Percentiles rank a stretch among this genome's conserved stretches.
These are phyloP conservation scores for Lactarius quietus DNA, from an alignment of 768 basidiomycete species.

Conservation along the genomic window DNA sequence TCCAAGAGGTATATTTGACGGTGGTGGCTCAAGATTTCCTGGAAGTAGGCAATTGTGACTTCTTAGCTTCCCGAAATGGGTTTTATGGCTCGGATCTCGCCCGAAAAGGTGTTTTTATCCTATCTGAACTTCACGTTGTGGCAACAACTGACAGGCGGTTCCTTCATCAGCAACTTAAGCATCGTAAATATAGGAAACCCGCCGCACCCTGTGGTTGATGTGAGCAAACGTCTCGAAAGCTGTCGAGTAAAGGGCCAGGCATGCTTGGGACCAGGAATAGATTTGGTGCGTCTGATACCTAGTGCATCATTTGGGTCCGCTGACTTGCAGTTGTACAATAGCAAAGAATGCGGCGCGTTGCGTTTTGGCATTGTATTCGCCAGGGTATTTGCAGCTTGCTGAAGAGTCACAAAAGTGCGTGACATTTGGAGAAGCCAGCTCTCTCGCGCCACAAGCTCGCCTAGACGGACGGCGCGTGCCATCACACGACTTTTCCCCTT, in stretches of 20 bases:
- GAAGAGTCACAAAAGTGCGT: background rate
- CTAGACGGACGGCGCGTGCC: constrained; percentile 29
- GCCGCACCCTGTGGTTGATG: constrained; percentile 27
- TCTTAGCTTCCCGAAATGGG: constrained; percentile 35
- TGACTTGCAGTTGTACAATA: constrained; percentile 1
- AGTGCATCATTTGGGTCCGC: background rate
- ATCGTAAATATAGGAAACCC: background rate
- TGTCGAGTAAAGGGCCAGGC: constrained; percentile 26
- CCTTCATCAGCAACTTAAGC: no score
- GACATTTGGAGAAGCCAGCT: constrained; percentile 35
- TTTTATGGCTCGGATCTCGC: constrained; percentile 31
- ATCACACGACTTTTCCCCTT: constrained; percentile 36
- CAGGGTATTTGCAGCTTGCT: background rate
- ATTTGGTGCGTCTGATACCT: constrained; percentile 11
- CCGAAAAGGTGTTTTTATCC: constrained; percentile 32
- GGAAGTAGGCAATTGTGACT: constrained; percentile 33
- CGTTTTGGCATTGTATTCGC: background rate
- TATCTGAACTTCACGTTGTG: constrained; percentile 29
- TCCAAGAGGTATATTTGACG: constrained; percentile 30
- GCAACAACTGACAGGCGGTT: constrained; percentile 32
- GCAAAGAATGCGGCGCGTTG: background rate
- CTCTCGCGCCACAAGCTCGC: constrained; percentile 38
- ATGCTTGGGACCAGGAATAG: constrained; percentile 8
- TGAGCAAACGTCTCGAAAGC: constrained; percentile 29
- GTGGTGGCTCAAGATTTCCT: constrained; percentile 15